Evolutionary conservation across 2,329 filamentous ascomycete species (phyloP).

Genomic region (Mycocentrospora acerina): DNA sequence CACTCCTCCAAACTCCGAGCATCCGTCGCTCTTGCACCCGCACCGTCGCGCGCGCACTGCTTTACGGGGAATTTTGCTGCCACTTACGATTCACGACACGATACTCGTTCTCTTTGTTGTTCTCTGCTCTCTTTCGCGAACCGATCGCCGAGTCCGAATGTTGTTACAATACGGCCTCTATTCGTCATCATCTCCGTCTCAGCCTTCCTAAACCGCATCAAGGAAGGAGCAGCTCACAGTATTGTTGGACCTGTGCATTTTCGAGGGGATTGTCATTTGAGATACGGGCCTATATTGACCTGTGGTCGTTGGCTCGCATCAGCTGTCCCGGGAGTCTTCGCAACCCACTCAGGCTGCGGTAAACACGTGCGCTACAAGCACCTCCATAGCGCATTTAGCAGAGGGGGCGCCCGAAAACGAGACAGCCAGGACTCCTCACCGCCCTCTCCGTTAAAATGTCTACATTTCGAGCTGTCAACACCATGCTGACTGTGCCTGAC

Average conservation of each 20-base stretch:
- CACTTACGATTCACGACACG: slow-evolving; percentile 19
- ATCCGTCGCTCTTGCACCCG: slow-evolving; percentile 27
- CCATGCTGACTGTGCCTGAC: slow-evolving; percentile 50
- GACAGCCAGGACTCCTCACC: slow-evolving; percentile 2
- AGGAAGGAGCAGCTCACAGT: slow-evolving; percentile 20
- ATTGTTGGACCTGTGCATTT: slow-evolving; percentile 14
- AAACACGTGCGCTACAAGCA: slow-evolving; percentile 7
- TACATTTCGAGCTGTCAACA: slow-evolving; percentile 63
- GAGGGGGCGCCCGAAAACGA: slow-evolving; percentile 6
- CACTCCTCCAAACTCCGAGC: slow-evolving; percentile 29
- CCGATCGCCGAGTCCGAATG: slow-evolving; percentile 34
- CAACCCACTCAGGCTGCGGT: slow-evolving; percentile 1
- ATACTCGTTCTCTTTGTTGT: neutral
- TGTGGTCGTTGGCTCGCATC: too few species aligned
- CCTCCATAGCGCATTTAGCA: slow-evolving; percentile 12
- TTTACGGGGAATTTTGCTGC: slow-evolving; percentile 7
- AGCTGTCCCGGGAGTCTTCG: too few species aligned
- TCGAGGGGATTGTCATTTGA: slow-evolving; percentile 4
- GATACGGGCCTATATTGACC: slow-evolving; percentile 5
- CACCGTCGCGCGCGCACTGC: slow-evolving; percentile 14
- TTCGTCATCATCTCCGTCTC: slow-evolving; percentile 41
- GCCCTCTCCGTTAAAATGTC: slow-evolving; percentile 47
- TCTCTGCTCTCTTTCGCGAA: slow-evolving; percentile 8
- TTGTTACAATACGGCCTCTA: slow-evolving; percentile 35
- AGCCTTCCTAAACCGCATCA: slow-evolving; percentile 36